Percentiles rank a stretch among this genome's conserved stretches.
Conservation (phyloP, 208 protist species). For the Trypanosoma rangeli region DNA sequence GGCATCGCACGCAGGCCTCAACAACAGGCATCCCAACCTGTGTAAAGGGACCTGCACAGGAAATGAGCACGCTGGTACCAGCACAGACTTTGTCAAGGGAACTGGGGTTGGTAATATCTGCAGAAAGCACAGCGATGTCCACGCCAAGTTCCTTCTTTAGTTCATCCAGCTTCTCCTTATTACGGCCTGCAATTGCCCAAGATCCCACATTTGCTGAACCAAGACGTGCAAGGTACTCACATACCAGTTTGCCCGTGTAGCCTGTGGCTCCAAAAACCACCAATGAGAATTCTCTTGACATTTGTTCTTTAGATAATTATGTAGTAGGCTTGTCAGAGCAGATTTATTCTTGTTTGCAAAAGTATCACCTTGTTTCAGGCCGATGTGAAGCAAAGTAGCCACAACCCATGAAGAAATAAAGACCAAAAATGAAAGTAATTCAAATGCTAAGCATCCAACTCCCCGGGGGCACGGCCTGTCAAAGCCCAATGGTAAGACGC, state of each 20-base stretch:
- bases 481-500: too few relatives aligned
- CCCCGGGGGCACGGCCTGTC: too few relatives aligned
- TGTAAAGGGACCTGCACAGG: slow-evolving; percentile 82
- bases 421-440: too few relatives aligned
- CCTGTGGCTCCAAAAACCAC: slow-evolving; percentile 86
- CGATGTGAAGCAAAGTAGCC: too few relatives aligned
- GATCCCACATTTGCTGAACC: slow-evolving; percentile 9
- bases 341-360: too few relatives aligned
- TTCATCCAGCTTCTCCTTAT: slow-evolving; percentile 48
- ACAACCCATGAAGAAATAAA: too few relatives aligned
- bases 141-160: slow-evolving; percentile 55
- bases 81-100: slow-evolving; percentile 57
- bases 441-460: too few relatives aligned
- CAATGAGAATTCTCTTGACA: slow-evolving; percentile 7
- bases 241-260: slow-evolving; percentile 79
- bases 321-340: too few relatives aligned
- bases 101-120: slow-evolving; percentile 41
- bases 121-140: slow-evolving; percentile 43
- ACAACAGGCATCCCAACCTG: slow-evolving; percentile 84
- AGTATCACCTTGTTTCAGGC: too few relatives aligned
- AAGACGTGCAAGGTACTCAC: slow-evolving; percentile 58
- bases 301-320: slow-evolving; percentile 2
- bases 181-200: slow-evolving; percentile 86
- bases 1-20: slow-evolving; percentile 75
- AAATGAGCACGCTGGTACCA: slow-evolving; percentile 58